phyloP scores from a whole-genome alignment of 148 eudicot genomes.

The Tetragonia tetragonoides region DNA sequence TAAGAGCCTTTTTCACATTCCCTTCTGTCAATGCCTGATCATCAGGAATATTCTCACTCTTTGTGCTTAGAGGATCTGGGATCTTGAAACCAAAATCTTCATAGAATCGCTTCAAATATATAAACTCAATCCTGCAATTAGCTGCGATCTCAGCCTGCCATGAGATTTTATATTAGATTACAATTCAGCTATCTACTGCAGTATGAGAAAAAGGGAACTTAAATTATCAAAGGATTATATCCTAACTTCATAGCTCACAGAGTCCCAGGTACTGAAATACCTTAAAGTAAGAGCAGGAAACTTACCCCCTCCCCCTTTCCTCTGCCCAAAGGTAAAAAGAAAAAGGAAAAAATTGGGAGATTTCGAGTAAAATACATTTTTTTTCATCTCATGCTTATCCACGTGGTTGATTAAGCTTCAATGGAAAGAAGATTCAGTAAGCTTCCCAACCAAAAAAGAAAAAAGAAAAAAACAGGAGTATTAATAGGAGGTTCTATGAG shows the following conservation, averaged over 20 bases:
- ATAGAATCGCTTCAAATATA: conserved; percentile 41
- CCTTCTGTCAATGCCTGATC: conserved; percentile 31
- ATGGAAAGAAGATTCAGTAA: too few species aligned
- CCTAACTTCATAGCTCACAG: too few species aligned
- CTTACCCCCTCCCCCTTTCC: background rate
- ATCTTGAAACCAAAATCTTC: conserved; percentile 39
- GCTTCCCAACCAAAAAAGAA: too few species aligned
- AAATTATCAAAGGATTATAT: background rate
- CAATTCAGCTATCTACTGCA: background rate
- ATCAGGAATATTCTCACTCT: conserved; percentile 14
- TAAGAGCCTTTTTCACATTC: conserved; percentile 38
- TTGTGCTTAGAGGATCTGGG: conserved; percentile 21
- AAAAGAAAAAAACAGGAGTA: too few species aligned
- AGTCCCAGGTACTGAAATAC: too few species aligned
- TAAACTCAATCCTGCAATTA: conserved; percentile 57
- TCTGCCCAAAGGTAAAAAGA: background rate
- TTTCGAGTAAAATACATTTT: too few species aligned
- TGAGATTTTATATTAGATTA: conserved; percentile 8
- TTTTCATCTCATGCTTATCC: too few species aligned
- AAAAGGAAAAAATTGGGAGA: too few species aligned
- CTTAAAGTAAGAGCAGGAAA: too few species aligned
- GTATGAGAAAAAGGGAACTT: background rate
- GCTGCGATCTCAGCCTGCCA: conserved; percentile 66
- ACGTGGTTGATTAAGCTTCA: too few species aligned
- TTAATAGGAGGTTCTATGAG: too few species aligned